phyloP scores from a whole-genome alignment of 179 eudicot species.

The Pouteria campechiana region DNA sequence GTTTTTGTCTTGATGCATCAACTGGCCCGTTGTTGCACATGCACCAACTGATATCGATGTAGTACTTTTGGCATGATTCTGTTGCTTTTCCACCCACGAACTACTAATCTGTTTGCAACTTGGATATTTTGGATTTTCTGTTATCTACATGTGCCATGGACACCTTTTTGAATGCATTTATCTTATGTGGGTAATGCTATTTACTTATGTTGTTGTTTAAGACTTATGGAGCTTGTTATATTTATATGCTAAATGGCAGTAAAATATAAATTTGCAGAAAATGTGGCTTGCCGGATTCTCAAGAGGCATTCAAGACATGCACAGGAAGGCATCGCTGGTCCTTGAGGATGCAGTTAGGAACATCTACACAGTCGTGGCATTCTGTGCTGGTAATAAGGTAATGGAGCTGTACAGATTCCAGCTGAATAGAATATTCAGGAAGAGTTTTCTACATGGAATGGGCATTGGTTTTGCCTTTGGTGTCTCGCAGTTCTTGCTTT shows the following conservation, averaged over 20 bases:
- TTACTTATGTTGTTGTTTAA: not conserved
- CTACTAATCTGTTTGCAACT: too few species aligned
- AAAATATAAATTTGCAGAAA: constrained; percentile 47
- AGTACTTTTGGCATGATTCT: too few species aligned
- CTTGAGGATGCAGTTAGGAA: constrained; percentile 97
- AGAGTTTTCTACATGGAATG: constrained; percentile 88
- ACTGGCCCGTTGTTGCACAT: too few species aligned
- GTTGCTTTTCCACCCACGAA: too few species aligned
- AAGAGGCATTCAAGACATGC: constrained; percentile 98
- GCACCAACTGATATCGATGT: too few species aligned
- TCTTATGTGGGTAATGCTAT: not conserved
- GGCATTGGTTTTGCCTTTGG: constrained; percentile 94
- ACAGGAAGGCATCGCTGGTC: constrained; percentile 92
- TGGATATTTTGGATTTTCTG: too few species aligned
- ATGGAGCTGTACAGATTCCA: constrained; percentile 93
- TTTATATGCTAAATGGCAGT: too few species aligned
- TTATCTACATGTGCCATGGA: too few species aligned
- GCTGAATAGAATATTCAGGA: constrained; percentile 52
- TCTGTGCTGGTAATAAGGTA: constrained; percentile 94
- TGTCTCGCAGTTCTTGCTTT: constrained; percentile 91
- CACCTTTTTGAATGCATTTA: not conserved
- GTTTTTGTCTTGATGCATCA: too few species aligned
- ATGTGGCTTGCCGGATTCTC: constrained; percentile 99
- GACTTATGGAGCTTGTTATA: too few species aligned
- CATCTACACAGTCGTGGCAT: constrained; percentile 92